phyloP scores from a whole-genome alignment of 805 yeast species.

The Sugiyamaella marilandica region DNA sequence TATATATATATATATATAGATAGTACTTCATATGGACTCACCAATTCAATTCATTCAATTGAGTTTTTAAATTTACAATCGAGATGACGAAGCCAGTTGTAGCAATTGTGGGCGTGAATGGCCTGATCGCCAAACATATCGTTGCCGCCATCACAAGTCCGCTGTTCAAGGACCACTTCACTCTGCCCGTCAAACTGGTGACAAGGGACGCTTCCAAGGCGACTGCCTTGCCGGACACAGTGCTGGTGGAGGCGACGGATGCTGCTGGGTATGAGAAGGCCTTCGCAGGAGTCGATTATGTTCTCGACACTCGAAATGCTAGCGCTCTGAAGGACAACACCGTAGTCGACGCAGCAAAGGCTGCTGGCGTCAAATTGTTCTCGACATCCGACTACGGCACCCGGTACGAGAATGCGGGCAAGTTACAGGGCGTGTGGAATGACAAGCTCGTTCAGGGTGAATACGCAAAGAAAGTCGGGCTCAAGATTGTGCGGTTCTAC shows the following conservation, averaged over 20 bases:
- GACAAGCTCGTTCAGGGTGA: slow-evolving; percentile 16
- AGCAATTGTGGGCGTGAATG: slow-evolving; percentile 52
- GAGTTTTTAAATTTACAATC: background rate
- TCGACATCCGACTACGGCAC: slow-evolving; percentile 60
- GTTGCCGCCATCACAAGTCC: slow-evolving; percentile 43
- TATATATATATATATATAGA: too few relatives aligned
- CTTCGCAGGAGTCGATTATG: slow-evolving; percentile 46
- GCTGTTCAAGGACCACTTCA: slow-evolving; percentile 39
- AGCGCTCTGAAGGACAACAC: slow-evolving; percentile 30
- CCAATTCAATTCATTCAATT: too few relatives aligned
- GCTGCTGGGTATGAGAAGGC: slow-evolving; percentile 22
- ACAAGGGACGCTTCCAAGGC: slow-evolving; percentile 41
- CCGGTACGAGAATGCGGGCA: slow-evolving; percentile 28
- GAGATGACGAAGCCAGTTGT: slow-evolving; percentile 31
- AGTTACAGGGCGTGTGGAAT: slow-evolving; percentile 10
- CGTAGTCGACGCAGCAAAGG: slow-evolving; percentile 38
- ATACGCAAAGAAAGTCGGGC: slow-evolving; percentile 22
- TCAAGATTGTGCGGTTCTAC: slow-evolving; percentile 24
- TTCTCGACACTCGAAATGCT: slow-evolving; percentile 42
- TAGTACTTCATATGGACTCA: too few relatives aligned
- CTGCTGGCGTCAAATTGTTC: slow-evolving; percentile 45
- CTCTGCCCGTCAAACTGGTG: slow-evolving; percentile 48
- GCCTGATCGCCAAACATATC: slow-evolving; percentile 47
- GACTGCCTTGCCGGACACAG: slow-evolving; percentile 23
- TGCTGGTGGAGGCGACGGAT: slow-evolving; percentile 16